A percentile compares a stretch with the other conserved stretches of the same genome.
Conservation (phyloP, 768 basidiomycete genomes). For the Pleurotus tuber-regium region DNA sequence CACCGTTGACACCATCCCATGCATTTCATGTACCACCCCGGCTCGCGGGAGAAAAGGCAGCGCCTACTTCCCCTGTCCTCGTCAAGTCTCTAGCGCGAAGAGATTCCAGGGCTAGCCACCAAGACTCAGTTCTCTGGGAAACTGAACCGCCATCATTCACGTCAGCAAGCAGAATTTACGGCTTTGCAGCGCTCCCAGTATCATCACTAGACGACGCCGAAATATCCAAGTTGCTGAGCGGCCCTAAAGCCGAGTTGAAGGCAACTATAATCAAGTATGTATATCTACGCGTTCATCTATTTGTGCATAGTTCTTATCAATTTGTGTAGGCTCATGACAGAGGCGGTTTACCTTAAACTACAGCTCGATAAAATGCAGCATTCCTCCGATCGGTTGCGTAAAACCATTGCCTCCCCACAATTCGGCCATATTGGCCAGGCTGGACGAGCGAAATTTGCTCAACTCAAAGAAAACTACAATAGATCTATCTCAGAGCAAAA, state of each 20-base stretch:
- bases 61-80: no score
- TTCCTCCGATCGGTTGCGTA: not conserved
- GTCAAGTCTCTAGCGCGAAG: no score
- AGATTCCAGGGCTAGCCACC: not conserved
- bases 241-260: not conserved
- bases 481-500: not conserved
- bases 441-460: not conserved
- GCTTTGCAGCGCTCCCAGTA: not conserved
- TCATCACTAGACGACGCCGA: not conserved
- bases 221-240: not conserved
- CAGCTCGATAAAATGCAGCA: conserved; percentile 2
- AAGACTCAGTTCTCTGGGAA: not conserved
- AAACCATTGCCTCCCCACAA: not conserved
- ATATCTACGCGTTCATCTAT: not conserved
- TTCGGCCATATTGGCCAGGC: not conserved
- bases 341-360: not conserved
- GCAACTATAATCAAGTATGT: not conserved
- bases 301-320: not conserved
- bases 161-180: not conserved
- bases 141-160: no score
- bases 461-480: not conserved
- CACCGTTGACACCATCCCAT: not conserved
- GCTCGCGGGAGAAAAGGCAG: not conserved
- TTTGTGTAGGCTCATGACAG: not conserved
- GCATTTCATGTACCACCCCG: not conserved